phyloP scores from a whole-genome alignment of 2,329 filamentous ascomycete species.

The Colletotrichum sp. region DNA sequence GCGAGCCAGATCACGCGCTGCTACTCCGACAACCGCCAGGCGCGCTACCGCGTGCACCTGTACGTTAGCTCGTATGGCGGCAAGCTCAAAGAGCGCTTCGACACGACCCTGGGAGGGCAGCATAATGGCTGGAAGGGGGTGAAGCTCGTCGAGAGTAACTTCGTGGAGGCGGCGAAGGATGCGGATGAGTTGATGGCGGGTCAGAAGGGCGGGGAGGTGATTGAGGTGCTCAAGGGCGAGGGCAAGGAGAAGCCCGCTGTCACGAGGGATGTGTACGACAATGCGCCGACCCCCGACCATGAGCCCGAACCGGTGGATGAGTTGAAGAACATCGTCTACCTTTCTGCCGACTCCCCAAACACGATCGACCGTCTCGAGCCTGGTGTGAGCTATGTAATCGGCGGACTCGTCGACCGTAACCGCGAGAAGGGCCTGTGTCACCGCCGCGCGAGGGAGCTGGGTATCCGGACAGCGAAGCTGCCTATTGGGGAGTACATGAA shows the following conservation, averaged over 20 bases:
- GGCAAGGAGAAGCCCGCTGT: conserved; percentile 35
- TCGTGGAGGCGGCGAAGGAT: conserved; percentile 68
- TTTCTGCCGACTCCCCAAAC: conserved; percentile 89
- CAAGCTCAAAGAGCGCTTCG: conserved; percentile 77
- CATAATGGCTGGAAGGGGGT: conserved; percentile 83
- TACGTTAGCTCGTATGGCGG: conserved; percentile 81
- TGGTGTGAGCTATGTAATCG: conserved; percentile 90
- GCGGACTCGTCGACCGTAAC: conserved; percentile 95
- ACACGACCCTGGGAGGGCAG: conserved; percentile 72
- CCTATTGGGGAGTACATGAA: conserved; percentile 96
- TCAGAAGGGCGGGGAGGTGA: conserved; percentile 58
- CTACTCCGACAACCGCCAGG: conserved; percentile 85
- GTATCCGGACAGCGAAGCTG: conserved; percentile 85
- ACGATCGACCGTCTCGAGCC: conserved; percentile 84
- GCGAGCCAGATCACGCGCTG: conserved; percentile 82
- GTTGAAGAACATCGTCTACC: conserved; percentile 71
- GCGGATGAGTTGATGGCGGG: conserved; percentile 72
- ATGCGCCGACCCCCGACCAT: conserved; percentile 34
- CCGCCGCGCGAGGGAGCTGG: conserved; percentile 73
- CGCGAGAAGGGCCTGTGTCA: conserved; percentile 95
- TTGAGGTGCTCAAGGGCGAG: conserved; percentile 56
- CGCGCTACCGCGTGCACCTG: conserved; percentile 71
- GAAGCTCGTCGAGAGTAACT: conserved; percentile 75
- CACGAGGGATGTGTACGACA: conserved; percentile 32
- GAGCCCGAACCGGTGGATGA: conserved; percentile 33